A percentile compares a stretch with the other conserved stretches of the same genome.
These are phyloP conservation scores for Sugiyamaella smithiae DNA, from an alignment of 805 yeast species.

Conservation along the genomic window DNA sequence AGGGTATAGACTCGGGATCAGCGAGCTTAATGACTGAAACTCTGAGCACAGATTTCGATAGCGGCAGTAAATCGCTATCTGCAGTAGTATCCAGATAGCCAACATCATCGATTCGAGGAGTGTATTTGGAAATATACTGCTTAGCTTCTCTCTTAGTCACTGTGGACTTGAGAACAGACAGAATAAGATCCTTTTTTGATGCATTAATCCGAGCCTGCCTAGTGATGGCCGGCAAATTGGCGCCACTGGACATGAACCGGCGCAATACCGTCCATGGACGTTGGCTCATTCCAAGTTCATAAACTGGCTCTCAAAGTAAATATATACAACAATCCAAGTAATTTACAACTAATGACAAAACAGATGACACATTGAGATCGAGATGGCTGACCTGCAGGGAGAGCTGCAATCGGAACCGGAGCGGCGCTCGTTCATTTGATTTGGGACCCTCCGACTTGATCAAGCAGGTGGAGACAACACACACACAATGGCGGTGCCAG, in stretches of 20 bases:
- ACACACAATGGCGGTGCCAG: slow-evolving; percentile 77
- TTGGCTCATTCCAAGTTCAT: background rate
- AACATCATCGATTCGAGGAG: slow-evolving; percentile 36
- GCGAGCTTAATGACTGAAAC: slow-evolving; percentile 57
- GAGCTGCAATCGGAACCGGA: no score
- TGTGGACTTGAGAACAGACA: slow-evolving; percentile 81
- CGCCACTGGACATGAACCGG: background rate
- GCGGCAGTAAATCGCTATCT: background rate
- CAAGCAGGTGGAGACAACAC: no score
- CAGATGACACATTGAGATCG: no score
- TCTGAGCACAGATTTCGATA: slow-evolving; percentile 30
- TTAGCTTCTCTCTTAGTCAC: slow-evolving; percentile 92
- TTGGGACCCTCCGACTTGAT: background rate
- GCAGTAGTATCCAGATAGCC: background rate
- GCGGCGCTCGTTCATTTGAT: background rate
- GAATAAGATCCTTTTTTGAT: slow-evolving; percentile 45
- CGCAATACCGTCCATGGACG: background rate
- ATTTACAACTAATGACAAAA: no score
- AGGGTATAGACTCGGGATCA: slow-evolving; percentile 27
- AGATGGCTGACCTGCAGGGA: no score
- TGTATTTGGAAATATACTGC: slow-evolving; percentile 71
- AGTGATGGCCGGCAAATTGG: background rate
- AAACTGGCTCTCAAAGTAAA: no score
- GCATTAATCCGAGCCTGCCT: slow-evolving; percentile 2
- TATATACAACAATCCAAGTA: no score